These are phyloP conservation scores for Sporothrix curviconia DNA, from an alignment of 2,329 filamentous ascomycete species.

Conservation along the genomic window DNA sequence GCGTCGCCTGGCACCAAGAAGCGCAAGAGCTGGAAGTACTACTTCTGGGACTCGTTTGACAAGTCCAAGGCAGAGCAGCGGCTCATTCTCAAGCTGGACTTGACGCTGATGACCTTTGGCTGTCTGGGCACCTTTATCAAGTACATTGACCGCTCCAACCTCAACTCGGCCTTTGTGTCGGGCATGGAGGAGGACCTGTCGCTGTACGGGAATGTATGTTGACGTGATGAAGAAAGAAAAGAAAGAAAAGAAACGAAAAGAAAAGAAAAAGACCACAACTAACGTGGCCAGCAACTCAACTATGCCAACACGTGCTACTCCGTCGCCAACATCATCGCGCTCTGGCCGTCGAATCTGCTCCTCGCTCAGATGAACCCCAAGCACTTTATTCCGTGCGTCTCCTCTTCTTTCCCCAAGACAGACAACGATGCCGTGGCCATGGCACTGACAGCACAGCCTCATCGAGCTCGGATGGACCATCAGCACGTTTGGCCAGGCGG, in stretches of 20 bases:
- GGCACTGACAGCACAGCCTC: not conserved
- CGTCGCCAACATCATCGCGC: constrained; percentile 16
- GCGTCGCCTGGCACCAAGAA: no score
- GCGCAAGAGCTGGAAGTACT: constrained; percentile 11
- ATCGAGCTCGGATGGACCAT: constrained; percentile 17
- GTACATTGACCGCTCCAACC: constrained; percentile 10
- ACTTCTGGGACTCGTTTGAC: constrained; percentile 14
- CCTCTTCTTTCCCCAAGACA: no score
- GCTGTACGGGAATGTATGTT: constrained; percentile 17
- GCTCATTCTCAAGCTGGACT: constrained; percentile 2
- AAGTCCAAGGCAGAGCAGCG: constrained; percentile 7
- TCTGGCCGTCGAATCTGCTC: constrained; percentile 10
- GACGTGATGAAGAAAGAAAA: not conserved
- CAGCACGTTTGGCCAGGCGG: constrained; percentile 14
- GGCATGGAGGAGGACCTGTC: constrained; percentile 17
- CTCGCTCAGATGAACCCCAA: constrained; percentile 11
- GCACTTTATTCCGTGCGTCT: constrained; percentile 15
- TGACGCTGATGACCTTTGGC: constrained; percentile 13
- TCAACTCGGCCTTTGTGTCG: constrained; percentile 14
- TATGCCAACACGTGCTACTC: constrained; percentile 13
- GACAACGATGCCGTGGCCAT: no score
- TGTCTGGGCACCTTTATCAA: constrained; percentile 15
- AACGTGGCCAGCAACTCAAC: constrained; percentile 13
- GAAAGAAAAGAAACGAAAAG: no score
- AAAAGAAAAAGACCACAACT: not conserved